These are phyloP conservation scores for Penicillium sp. DNA, from an alignment of 2,329 filamentous ascomycete genomes.

Conservation along the genomic window DNA sequence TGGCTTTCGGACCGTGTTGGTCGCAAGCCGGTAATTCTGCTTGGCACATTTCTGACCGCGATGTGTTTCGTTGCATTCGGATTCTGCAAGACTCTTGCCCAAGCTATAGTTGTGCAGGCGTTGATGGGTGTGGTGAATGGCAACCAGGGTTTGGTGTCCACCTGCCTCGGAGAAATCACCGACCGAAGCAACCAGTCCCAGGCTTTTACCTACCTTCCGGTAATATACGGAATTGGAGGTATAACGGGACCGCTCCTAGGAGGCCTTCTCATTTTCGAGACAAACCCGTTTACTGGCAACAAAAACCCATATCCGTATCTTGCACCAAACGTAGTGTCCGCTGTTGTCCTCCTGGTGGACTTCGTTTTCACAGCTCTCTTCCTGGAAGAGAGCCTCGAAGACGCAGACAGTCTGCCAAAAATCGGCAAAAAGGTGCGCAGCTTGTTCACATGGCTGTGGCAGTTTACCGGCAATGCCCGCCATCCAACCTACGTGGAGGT, in stretches of 20 bases:
- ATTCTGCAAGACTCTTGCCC: conserved; percentile 77
- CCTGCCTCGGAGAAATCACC: conserved; percentile 90
- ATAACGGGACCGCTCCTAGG: conserved; percentile 93
- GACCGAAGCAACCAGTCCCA: conserved; percentile 90
- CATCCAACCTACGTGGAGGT: conserved; percentile 58
- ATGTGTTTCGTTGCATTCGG: conserved; percentile 82
- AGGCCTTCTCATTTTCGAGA: conserved; percentile 69
- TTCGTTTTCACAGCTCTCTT: conserved; percentile 73
- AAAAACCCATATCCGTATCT: conserved; percentile 73
- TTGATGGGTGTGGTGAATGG: conserved; percentile 93
- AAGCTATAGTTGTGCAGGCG: conserved; percentile 80
- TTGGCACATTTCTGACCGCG: conserved; percentile 79
- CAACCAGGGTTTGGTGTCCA: conserved; percentile 90
- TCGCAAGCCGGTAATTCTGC: conserved; percentile 75
- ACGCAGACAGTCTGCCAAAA: conserved; percentile 59
- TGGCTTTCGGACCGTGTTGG: conserved; percentile 77
- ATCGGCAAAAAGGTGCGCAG: conserved; percentile 57
- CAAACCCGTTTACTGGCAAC: conserved; percentile 55
- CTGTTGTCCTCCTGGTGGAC: conserved; percentile 67
- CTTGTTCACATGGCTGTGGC: conserved; percentile 67
- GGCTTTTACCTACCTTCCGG: conserved; percentile 90
- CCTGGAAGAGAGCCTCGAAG: conserved; percentile 81
- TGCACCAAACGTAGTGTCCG: conserved; percentile 75
- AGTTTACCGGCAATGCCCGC: conserved; percentile 58
- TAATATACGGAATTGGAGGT: conserved; percentile 91